Conservation (phyloP, 2,329 filamentous ascomycete genomes). For the Alternaria ethzedia region DNA sequence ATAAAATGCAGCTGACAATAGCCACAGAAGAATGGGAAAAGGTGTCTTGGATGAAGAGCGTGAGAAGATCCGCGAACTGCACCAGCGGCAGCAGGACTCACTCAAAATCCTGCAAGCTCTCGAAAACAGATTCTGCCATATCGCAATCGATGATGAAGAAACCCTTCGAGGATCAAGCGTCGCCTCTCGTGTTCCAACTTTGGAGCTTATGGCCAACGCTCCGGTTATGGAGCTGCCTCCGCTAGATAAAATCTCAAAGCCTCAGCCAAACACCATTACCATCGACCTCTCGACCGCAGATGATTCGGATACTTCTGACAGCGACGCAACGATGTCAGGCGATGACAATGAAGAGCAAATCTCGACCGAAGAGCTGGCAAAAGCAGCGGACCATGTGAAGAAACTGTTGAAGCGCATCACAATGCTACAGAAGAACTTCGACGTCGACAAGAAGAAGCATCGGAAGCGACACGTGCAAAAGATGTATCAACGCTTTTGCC, state of each 20-base stretch:
- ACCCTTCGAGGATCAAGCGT: slow-evolving; percentile 15
- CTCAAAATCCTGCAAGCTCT: slow-evolving; percentile 26
- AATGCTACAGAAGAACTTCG: slow-evolving; percentile 21
- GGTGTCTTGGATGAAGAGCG: slow-evolving; percentile 25
- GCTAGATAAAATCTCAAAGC: neutral
- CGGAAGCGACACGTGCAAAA: slow-evolving; percentile 25
- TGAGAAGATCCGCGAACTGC: slow-evolving; percentile 33
- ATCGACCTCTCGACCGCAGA: neutral
- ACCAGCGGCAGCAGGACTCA: slow-evolving; percentile 36
- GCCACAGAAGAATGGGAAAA: slow-evolving; percentile 21
- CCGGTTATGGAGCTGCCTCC: neutral
- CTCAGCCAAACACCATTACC: neutral
- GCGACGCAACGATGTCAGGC: slow-evolving; percentile 24
- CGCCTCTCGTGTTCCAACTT: slow-evolving; percentile 19
- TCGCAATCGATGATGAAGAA: slow-evolving; percentile 22
- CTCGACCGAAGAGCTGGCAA: slow-evolving; percentile 27
- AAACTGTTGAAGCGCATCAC: slow-evolving; percentile 27
- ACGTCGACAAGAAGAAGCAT: neutral
- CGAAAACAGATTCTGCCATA: slow-evolving; percentile 25
- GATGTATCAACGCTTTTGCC: slow-evolving; percentile 33
- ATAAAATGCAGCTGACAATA: neutral
- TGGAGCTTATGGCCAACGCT: slow-evolving; percentile 17
- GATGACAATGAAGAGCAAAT: slow-evolving; percentile 24
- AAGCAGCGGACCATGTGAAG: slow-evolving; percentile 30
- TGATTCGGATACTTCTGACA: slow-evolving; percentile 26